Base-by-base conservation (phyloP, 2,329 filamentous ascomycete species). In the Colletotrichum phormii region DNA sequence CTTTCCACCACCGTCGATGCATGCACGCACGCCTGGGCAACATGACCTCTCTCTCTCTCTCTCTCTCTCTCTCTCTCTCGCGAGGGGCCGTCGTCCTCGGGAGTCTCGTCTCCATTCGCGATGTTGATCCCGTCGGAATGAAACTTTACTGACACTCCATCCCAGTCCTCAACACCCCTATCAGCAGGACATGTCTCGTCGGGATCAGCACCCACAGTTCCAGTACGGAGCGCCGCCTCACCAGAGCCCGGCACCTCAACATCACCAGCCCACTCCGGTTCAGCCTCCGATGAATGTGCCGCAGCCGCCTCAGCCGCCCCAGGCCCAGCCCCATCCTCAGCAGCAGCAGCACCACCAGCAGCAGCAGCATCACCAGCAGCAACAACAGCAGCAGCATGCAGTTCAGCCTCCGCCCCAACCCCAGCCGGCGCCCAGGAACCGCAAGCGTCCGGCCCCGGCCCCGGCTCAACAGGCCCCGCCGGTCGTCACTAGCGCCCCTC, bases 141-240 rank as follows among this genome's bases (percentile, higher is more conserved):
- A 64, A 72, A 69, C 60, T 64, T 70, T 3, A 60, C 70, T 72
- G 29, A 72, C 65, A 72, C 42, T 81, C 82, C 37, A 49, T 37
- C 55, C 15, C 76, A 86, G 85, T 78, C 74, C 82, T 49, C 78
- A 81, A 74, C 86, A 89, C 78, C 80, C 84, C 67, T 89, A 89
- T 77, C 86, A 86, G 80, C 74, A 86, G 80, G 86, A 89, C 75
- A 86, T 89, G 86, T 82, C 80, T 75, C 83, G 83, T 73, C 83
- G 84, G 68, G 82, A 81, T 76, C 84, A 85, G 75, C 82, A 82
- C 67, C 84, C 84, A 77, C 83, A 85, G 24, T 85, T 85, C 70
- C 80, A 82, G 59, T 86, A 85, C 65, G 81, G 80, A 74, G 78
- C 79, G 55, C 78, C 82, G 55, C 78, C 82, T 60, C 83, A 84